Evolutionary conservation across 441 rosid genomes (phyloP).

Genomic region (Gossypium aridum): DNA sequence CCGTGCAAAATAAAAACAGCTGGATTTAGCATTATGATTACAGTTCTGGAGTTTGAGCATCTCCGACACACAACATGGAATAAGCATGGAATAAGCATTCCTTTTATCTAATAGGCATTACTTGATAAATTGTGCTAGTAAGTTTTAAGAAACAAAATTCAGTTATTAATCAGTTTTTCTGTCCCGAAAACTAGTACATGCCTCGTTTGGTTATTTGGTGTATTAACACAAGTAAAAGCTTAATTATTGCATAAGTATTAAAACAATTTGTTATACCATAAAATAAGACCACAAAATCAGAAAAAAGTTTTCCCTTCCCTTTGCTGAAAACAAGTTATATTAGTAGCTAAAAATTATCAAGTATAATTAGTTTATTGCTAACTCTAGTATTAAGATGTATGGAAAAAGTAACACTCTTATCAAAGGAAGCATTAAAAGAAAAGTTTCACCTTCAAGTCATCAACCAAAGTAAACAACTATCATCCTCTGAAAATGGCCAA

Average conservation of each 20-base stretch:
- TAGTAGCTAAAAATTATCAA: too few species aligned
- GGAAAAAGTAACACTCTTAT: too few species aligned
- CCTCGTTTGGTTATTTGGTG: too few species aligned
- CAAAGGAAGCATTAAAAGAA: neutral
- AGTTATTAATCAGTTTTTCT: neutral
- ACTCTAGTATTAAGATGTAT: too few species aligned
- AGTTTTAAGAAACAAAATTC: neutral
- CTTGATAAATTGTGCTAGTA: neutral
- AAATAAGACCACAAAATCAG: too few species aligned
- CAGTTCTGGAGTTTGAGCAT: neutral
- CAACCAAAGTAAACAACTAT: neutral
- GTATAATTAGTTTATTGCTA: too few species aligned
- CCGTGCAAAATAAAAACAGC: neutral
- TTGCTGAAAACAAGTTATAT: too few species aligned
- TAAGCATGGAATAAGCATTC: neutral
- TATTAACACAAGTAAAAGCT: too few species aligned
- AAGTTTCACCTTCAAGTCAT: neutral
- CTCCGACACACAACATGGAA: neutral
- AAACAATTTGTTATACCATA: too few species aligned
- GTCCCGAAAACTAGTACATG: neutral
- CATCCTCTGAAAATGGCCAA: neutral
- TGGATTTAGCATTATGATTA: neutral
- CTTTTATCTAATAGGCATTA: neutral
- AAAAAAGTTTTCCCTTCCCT: too few species aligned
- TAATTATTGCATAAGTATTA: too few species aligned